Base-by-base conservation (phyloP, 805 yeast species). In the Candida argentea region DNA sequence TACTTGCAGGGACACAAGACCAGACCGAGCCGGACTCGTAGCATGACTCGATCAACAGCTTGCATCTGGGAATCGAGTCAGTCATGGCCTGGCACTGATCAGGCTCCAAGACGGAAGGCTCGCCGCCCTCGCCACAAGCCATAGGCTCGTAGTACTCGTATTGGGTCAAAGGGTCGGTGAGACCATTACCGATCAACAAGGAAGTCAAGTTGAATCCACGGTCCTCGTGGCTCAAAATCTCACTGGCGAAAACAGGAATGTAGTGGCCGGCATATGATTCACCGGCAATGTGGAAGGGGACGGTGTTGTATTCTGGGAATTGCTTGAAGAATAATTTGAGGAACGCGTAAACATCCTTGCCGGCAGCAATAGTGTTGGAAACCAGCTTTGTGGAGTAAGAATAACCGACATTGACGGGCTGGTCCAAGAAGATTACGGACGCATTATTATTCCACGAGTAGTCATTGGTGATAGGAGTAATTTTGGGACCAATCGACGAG, bases 231-330 rank as follows among this genome's bases (percentile, higher is more conserved):
- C 70, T 61, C 43, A 83, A 58, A 42, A 86, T 84, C 53, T 84
- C 94, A 33, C 71, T 52, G 5, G 94, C 94, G 55, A 86, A 82
- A 6, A 70, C 82, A 13, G 98, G 98, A 39, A 87, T 81, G 57
- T 89, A 87, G 49, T 85, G 93, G 28, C 96, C 95, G 12, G 89
- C 95, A 47, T 87, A 86, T 6, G 93, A 80, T 51, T 86, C 95
- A 40, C 95, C 95, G 24, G 95, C 79, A 50, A 86, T 81, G 54
- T 85, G 94, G 70, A 86, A 80, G 28, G 68, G 71, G 24, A 57
- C 54, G 31, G 65, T 53, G 18, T 62, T 45, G 50, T 75, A 75
- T 45, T 83, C 70, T 20, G 95, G 93, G 66, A 83, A 85, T 44
- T 76, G 74, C 50, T 76, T 71, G 67, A 77, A 89, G 60, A 89